These are phyloP conservation scores for Diplodia scrobiculata DNA, from an alignment of 2,329 filamentous ascomycete species.

Conservation along the genomic window DNA sequence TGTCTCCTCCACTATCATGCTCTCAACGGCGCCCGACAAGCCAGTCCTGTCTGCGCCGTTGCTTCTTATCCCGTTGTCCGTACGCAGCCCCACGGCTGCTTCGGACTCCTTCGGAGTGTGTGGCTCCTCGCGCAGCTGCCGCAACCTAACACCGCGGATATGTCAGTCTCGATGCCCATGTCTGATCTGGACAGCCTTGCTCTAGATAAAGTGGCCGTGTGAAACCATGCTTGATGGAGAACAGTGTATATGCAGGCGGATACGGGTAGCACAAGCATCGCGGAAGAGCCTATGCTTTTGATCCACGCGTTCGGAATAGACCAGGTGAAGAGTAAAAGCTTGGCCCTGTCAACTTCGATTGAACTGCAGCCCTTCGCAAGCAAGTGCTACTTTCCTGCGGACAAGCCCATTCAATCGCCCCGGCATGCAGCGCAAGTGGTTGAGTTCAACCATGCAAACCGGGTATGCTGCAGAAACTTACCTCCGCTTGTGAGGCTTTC, in stretches of 20 bases:
- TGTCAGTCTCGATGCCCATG: constrained; percentile 1
- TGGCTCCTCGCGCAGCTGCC: constrained; percentile 78
- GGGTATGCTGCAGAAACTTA: constrained; percentile 41
- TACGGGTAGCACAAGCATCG: background rate
- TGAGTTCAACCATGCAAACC: background rate
- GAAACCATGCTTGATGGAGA: background rate
- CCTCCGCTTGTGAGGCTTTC: constrained; percentile 93
- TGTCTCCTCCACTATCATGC: constrained; percentile 26
- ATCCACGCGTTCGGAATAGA: background rate
- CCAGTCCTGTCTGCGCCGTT: constrained; percentile 32
- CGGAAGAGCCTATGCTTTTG: background rate
- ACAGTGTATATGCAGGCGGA: background rate
- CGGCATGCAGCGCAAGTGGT: background rate
- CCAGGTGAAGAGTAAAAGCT: background rate
- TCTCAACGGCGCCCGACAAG: constrained; percentile 17
- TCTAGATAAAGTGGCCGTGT: background rate
- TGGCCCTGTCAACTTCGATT: background rate
- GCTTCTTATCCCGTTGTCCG: constrained; percentile 63
- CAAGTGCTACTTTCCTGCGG: background rate
- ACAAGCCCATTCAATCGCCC: background rate
- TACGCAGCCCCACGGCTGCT: constrained; percentile 71
- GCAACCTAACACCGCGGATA: constrained; percentile 61
- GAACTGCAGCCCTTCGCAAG: background rate
- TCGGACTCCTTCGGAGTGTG: constrained; percentile 86
- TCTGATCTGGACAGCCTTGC: background rate